phyloP scores from a whole-genome alignment of 352 stramenopile genomes.

The Pythium volutum region DNA sequence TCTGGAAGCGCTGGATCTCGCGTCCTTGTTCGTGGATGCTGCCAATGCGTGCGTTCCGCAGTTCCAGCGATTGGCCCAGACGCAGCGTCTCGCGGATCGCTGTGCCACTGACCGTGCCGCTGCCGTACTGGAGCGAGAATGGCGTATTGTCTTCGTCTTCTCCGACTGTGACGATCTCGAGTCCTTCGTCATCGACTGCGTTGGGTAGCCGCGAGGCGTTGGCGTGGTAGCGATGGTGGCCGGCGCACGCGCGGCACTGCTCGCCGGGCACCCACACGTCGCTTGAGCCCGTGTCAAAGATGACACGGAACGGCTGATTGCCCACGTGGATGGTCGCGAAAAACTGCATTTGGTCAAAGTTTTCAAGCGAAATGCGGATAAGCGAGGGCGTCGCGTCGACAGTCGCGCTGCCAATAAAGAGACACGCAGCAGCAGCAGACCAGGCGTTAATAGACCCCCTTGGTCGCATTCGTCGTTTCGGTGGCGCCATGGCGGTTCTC shows the following conservation, averaged over 20 bases:
- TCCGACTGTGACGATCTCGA: not conserved
- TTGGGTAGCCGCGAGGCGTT: constrained; percentile 8
- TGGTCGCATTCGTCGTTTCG: not conserved
- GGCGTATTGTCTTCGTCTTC: not conserved
- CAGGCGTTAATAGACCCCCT: too few species aligned
- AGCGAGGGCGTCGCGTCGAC: not conserved
- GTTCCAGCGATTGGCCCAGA: constrained; percentile 12
- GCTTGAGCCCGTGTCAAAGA: constrained; percentile 50
- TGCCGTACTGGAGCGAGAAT: constrained; percentile 36
- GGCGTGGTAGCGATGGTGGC: constrained; percentile 25
- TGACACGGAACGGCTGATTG: constrained; percentile 34
- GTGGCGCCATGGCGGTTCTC: not conserved
- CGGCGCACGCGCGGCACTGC: constrained; percentile 30
- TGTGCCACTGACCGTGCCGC: constrained; percentile 27
- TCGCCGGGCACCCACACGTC: constrained; percentile 37
- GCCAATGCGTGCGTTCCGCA: constrained; percentile 24
- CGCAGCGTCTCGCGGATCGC: constrained; percentile 25
- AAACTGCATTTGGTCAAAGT: constrained; percentile 45
- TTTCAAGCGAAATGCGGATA: constrained; percentile 33
- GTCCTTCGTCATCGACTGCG: not conserved
- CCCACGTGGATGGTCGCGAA: constrained; percentile 34
- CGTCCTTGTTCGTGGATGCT: constrained; percentile 21
- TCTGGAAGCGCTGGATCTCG: constrained; percentile 34
- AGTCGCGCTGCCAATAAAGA: not conserved
- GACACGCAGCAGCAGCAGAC: not conserved